Conservation (phyloP, 805 yeast species). For the Torulaspora franciscae region DNA sequence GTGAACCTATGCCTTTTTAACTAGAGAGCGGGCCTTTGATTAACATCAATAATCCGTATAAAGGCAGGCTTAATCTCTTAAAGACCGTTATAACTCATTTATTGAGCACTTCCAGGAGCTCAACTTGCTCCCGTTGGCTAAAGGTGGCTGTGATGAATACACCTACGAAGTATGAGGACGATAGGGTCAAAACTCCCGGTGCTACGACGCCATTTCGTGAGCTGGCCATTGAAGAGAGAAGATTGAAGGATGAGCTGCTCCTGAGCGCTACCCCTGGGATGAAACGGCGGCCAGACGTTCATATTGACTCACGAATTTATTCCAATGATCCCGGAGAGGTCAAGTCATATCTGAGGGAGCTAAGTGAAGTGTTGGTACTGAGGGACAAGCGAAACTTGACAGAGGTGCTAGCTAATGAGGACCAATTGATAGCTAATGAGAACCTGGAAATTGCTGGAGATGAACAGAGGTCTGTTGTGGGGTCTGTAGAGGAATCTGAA, state of each 20-base stretch:
- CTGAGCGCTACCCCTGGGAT: constrained; percentile 24
- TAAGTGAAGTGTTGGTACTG: constrained; percentile 24
- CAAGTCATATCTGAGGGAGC: constrained; percentile 21
- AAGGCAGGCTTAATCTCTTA: background rate
- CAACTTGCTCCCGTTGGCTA: background rate
- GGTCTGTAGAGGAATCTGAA: background rate
- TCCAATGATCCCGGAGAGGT: constrained; percentile 18
- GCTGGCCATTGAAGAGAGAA: constrained; percentile 24
- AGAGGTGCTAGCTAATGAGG: constrained; percentile 6
- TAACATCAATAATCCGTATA: background rate
- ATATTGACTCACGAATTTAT: background rate
- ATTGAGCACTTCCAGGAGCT: background rate
- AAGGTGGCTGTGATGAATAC: constrained; percentile 12
- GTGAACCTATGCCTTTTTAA: background rate
- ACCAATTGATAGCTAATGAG: background rate
- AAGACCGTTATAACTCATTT: background rate
- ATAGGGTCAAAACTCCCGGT: constrained; percentile 5
- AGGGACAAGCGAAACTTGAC: constrained; percentile 14
- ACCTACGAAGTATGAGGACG: constrained; percentile 9
- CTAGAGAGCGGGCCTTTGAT: background rate
- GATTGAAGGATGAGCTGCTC: constrained; percentile 19
- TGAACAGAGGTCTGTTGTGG: background rate
- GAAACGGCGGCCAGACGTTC: constrained; percentile 11
- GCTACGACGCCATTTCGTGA: constrained; percentile 26
- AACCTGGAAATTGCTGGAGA: background rate